These are phyloP conservation scores for Phytomonas sp. DNA, from an alignment of 208 protist genomes.

Conservation along the genomic window DNA sequence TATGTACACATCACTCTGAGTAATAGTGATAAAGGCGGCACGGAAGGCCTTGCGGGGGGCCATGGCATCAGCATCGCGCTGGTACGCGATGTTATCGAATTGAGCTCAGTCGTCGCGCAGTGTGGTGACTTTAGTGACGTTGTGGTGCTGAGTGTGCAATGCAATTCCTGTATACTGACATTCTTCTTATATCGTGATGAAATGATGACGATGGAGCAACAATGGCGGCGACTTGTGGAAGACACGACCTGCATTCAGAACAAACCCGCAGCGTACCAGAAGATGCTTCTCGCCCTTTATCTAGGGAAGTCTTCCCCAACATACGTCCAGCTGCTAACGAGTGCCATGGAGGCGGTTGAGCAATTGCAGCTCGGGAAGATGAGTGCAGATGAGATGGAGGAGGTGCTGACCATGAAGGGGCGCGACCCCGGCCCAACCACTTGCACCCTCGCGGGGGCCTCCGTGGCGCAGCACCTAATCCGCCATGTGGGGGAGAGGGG, in stretches of 20 bases:
- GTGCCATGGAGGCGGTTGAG: constrained; percentile 18
- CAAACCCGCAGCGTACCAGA: constrained; percentile 28
- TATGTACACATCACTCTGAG: constrained; percentile 18
- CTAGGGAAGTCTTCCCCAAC: constrained; percentile 5
- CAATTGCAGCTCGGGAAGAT: constrained; percentile 25
- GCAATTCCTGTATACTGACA: constrained; percentile 14
- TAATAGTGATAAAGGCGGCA: background rate
- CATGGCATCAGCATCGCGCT: constrained; percentile 11
- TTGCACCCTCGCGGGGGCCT: constrained; percentile 35
- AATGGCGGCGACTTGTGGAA: constrained; percentile 22
- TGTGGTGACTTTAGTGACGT: constrained; percentile 9
- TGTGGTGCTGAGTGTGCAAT: constrained; percentile 13
- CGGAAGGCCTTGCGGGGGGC: background rate
- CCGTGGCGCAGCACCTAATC: constrained; percentile 37
- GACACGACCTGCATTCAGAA: constrained; percentile 14
- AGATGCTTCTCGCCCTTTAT: constrained; percentile 23
- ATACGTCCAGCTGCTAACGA: constrained; percentile 11
- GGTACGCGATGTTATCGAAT: constrained; percentile 13
- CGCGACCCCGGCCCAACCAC: background rate
- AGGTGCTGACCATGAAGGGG: constrained; percentile 1
- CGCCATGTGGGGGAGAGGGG: constrained; percentile 14
- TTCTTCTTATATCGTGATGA: constrained; percentile 25
- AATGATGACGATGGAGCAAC: constrained; percentile 15
- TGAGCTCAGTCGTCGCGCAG: constrained; percentile 2
- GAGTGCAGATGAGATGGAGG: constrained; percentile 16